Evolutionary conservation across 768 basidiomycete species (phyloP).

Genomic region (Trametes punicea): DNA sequence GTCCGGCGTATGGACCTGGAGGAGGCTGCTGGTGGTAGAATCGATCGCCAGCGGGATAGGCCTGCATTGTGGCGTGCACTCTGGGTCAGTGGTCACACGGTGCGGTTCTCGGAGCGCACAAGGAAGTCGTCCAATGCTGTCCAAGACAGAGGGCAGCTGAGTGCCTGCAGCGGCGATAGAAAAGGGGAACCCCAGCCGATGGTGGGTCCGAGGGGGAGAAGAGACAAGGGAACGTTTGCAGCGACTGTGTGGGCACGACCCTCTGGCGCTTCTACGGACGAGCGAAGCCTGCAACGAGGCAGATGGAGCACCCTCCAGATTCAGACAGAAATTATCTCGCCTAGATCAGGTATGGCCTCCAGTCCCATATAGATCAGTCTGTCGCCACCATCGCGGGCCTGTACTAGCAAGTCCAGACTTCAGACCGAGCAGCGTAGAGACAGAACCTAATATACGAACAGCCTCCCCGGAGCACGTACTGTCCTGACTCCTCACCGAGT

Average conservation of each 20-base stretch:
- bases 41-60: constrained; percentile 15
- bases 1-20: constrained; percentile 1
- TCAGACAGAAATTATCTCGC: neutral
- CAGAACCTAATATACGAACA: neutral
- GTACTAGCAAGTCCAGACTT: neutral
- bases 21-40: constrained; percentile 20
- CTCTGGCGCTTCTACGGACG: constrained; percentile 25
- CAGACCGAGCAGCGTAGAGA: neutral
- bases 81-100: neutral
- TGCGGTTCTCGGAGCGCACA: constrained; percentile 4
- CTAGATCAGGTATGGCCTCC: constrained; percentile 5
- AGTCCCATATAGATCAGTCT: neutral
- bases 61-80: constrained; percentile 24
- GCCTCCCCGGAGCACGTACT: neutral
- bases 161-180: constrained; percentile 7
- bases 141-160: neutral
- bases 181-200: neutral
- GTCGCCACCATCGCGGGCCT: neutral
- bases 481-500: neutral
- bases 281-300: constrained; percentile 30
- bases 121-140: neutral
- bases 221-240: neutral
- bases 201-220: neutral
- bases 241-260: constrained; percentile 5
- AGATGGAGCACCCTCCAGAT: constrained; percentile 12